Base-by-base conservation (phyloP, 805 yeast genomes). In the Zygoascus tannicola region DNA sequence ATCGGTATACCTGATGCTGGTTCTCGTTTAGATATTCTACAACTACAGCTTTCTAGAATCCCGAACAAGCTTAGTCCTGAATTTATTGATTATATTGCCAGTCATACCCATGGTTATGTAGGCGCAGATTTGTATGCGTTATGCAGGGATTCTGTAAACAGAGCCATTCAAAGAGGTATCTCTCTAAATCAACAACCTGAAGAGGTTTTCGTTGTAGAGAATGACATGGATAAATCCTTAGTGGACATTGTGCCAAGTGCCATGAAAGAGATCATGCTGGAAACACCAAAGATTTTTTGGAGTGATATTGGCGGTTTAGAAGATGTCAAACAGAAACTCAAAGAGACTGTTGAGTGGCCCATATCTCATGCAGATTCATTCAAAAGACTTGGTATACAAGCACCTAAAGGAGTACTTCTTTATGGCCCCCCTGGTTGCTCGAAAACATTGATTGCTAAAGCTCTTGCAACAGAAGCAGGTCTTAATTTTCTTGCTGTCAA, bases 391-490 rank as follows among this genome's bases (percentile, higher is more conserved):
- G 97, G 97, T 0, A 80, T 92, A 3, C 69, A 75, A 35, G 87
- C 97, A 0, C 99, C 99, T 2, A 83, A 85, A 52, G 99, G 99
- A 32, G 82, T 92, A 1, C 63, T 92, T 38, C 68, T 92, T 18
- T 92, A 92, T 62, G 99, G 99, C 0, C 99, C 99, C 1, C 97
- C 98, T 0, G 98, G 98, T 14, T 90, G 97, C 66, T 88, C 97
- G 8, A 90, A 90, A 56, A 90, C 98, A 0, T 71, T 92, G 43
- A 86, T 92, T 95, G 98, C 98, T 0, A 68, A 98, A 48, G 98
- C 98, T 0, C 68, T 92, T 41, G 98, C 98, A 1, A 92, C 97
- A 0, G 98, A 90, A 63, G 82, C 96, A 1, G 97, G 97, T 0
- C 73, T 90, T 40, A 90, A 90, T 56, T 90, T 90, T 61, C 62